Percentiles rank a stretch among this genome's conserved stretches.
Evolutionary conservation across 2,329 filamentous ascomycete genomes (phyloP).

Genomic region (Fusarium oxysporum): DNA sequence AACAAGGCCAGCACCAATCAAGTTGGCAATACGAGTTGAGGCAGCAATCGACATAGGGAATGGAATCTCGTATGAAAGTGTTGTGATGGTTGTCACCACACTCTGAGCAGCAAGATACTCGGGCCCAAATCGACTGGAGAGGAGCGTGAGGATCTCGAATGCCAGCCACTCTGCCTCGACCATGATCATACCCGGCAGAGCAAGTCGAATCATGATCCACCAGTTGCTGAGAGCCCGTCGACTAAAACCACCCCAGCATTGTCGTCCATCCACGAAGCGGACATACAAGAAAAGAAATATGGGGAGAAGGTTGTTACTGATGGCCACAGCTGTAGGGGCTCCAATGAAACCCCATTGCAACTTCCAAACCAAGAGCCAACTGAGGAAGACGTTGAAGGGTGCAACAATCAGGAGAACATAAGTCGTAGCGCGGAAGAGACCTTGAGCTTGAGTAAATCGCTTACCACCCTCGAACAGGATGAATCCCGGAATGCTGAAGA

Average conservation of each 20-base stretch:
- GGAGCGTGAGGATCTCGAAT: conserved; percentile 91
- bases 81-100: conserved; percentile 80
- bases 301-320: conserved; percentile 83
- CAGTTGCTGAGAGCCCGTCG: conserved; percentile 78
- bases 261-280: conserved; percentile 75
- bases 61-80: conserved; percentile 89
- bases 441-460: conserved; percentile 85
- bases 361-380: conserved; percentile 83
- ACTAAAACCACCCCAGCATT: conserved; percentile 89
- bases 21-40: conserved; percentile 88
- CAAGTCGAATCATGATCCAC: conserved; percentile 85
- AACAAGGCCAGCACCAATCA: conserved; percentile 88
- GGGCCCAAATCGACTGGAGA: conserved; percentile 81
- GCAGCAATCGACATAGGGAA: conserved; percentile 92
- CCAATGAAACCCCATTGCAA: conserved; percentile 78
- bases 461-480: conserved; percentile 83
- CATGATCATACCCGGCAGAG: conserved; percentile 91
- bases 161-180: conserved; percentile 93
- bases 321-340: conserved; percentile 82
- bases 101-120: conserved; percentile 89
- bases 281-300: conserved; percentile 83
- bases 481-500: conserved; percentile 80
- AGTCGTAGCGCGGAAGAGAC: conserved; percentile 81
- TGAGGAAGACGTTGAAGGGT: conserved; percentile 81
- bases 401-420: conserved; percentile 82